These are phyloP conservation scores for Fraxinus sp. DNA, from an alignment of 305 asterid genomes.

Conservation along the genomic window DNA sequence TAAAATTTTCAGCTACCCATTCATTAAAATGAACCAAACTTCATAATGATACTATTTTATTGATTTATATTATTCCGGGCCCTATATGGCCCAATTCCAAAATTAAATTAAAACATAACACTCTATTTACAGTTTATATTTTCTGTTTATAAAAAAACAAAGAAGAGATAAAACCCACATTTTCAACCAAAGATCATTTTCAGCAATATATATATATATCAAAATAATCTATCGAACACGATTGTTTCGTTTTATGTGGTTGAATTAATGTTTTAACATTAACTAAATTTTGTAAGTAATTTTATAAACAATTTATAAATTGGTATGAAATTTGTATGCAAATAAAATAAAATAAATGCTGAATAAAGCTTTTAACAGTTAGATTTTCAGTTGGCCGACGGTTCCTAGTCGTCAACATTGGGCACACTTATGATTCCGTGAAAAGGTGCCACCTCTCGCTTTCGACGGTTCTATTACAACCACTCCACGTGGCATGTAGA, in stretches of 20 bases:
- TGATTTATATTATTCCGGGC: not conserved
- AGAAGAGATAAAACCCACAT: not conserved
- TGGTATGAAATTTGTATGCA: not conserved
- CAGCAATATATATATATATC: not conserved
- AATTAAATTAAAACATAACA: not conserved
- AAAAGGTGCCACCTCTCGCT: not conserved
- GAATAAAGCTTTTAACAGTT: constrained; percentile 9
- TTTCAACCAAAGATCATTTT: not conserved
- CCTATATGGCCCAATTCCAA: not conserved
- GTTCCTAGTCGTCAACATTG: not conserved
- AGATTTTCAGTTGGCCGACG: not conserved
- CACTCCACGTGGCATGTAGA: constrained; percentile 15
- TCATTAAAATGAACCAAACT: not conserved
- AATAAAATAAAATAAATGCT: not conserved
- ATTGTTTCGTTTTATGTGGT: not conserved
- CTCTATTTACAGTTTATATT: not conserved
- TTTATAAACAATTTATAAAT: too few species aligned
- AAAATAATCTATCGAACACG: not conserved
- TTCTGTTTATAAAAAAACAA: not conserved
- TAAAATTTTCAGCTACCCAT: constrained; percentile 16
- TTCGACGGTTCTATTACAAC: not conserved
- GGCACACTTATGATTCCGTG: not conserved
- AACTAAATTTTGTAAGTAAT: not conserved
- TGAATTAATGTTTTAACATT: not conserved
- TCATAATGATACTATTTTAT: not conserved